Evolutionary conservation across 345 rosid species (phyloP), one percentile per base, ranked within the genome.

Genomic region (Rubroshorea leprosula): DNA sequence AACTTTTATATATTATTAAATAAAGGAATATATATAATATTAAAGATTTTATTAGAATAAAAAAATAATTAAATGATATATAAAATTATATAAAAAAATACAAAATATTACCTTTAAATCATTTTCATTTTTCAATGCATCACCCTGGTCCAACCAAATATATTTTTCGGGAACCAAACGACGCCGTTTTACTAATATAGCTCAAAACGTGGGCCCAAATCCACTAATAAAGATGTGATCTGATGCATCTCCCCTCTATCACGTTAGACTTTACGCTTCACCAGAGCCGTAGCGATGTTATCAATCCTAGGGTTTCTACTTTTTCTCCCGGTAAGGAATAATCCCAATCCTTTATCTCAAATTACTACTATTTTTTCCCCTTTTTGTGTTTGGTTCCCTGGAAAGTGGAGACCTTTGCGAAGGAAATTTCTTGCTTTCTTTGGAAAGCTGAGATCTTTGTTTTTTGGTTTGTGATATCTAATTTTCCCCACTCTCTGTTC

Each of bases 271-370:
- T 52, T 63, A 60, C 45, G 68, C 71, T 31, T 49, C 61, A 46
- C 48, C 68, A 31, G 47, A 60, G 18, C 48, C 48, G 48, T 49
- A 29, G 27, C 63, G 5, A 60, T 31, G 29, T 16, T 31, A 20
- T 31, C 55, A 60, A 60, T 54, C 67, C 71, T 70, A 73, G 68
- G 81, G 76, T 77, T 77, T 66, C 55, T 13, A n/a, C 52, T 51
- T 49, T 61, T 22, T 38, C 61, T 49, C 54, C 50, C 29, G 45
- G 69, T 73, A 46, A 24, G 67, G 66, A 25, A 21, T 27, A 16
- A 55, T 55, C 31, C 39, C 14, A 44, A 54, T 41, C 44, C 20
- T 46, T 55, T 43, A 49, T 18, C 11, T 10, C 7, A 18, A 17
- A 35, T 17, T 5, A 21, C 49, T 48, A 41, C 16, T 9, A 6